phyloP scores from a whole-genome alignment of 139 green algal species.

The Chlorella sorokiniana region DNA sequence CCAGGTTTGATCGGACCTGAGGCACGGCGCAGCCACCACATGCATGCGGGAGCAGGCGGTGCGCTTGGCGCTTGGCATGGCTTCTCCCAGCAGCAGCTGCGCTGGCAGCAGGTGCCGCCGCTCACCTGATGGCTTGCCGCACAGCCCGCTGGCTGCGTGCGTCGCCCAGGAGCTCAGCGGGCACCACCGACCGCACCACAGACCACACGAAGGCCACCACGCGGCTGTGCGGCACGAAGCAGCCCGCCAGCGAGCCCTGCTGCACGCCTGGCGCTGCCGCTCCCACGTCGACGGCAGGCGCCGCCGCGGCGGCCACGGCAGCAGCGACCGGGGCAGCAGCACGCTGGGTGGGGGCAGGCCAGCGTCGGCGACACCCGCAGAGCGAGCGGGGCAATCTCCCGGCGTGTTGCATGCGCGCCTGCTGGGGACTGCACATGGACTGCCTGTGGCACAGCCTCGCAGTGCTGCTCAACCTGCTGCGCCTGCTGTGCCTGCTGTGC shows the following conservation, averaged over 20 bases:
- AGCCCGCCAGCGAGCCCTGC: constrained; percentile 46
- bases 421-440: too few relatives aligned
- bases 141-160: constrained; percentile 46
- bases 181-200: constrained; percentile 61
- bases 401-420: not conserved
- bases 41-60: too few relatives aligned
- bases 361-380: not conserved
- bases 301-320: not conserved
- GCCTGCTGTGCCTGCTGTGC: not conserved
- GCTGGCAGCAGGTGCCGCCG: not conserved
- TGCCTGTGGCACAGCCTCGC: too few relatives aligned
- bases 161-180: constrained; percentile 64
- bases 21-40: too few relatives aligned
- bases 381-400: not conserved
- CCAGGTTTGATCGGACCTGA: too few relatives aligned
- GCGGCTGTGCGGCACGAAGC: constrained; percentile 46
- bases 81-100: too few relatives aligned
- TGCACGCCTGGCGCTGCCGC: not conserved
- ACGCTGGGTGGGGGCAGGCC: not conserved
- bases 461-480: not conserved
- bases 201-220: constrained; percentile 77
- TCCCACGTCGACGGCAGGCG: constrained; percentile 17
- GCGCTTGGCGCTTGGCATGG: too few relatives aligned
- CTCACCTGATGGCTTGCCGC: constrained; percentile 37
- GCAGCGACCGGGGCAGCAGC: not conserved